These are phyloP conservation scores for Teratosphaeria destructans DNA, from an alignment of 2,329 filamentous ascomycete species.

Conservation along the genomic window DNA sequence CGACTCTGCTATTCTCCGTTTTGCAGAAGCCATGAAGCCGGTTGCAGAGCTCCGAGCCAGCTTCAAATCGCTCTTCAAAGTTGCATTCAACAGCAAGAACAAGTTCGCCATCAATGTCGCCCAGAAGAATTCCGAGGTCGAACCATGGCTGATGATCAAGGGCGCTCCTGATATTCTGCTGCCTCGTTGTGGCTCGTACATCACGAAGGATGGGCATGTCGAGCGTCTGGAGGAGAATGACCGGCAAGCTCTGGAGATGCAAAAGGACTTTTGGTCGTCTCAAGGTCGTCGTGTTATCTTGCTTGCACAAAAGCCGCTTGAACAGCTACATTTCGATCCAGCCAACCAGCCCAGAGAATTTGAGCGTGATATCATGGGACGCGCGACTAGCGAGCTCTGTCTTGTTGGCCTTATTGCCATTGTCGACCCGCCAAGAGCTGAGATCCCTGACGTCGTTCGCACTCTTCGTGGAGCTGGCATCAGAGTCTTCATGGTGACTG, in stretches of 20 bases:
- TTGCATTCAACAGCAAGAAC: conserved; percentile 70
- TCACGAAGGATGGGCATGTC: conserved; percentile 46
- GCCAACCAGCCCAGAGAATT: conserved; percentile 43
- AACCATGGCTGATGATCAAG: conserved; percentile 54
- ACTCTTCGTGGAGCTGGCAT: conserved; percentile 61
- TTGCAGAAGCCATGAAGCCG: conserved; percentile 55
- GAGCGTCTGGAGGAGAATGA: conserved; percentile 43
- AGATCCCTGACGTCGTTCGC: conserved; percentile 49
- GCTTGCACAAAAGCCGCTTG: conserved; percentile 44
- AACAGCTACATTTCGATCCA: conserved; percentile 47
- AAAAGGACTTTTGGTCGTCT: conserved; percentile 52
- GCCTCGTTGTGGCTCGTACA: conserved; percentile 48
- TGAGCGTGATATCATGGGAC: conserved; percentile 39
- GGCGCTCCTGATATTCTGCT: conserved; percentile 68
- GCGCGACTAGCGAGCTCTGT: conserved; percentile 31
- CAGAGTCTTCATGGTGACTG: conserved; percentile 72
- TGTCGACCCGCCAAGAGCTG: conserved; percentile 49
- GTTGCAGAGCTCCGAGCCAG: conserved; percentile 49
- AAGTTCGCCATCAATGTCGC: conserved; percentile 67
- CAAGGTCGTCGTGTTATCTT: conserved; percentile 40
- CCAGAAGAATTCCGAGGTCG: conserved; percentile 31
- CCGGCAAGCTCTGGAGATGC: conserved; percentile 26
- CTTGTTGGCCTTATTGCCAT: conserved; percentile 49
- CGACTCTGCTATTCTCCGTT: conserved; percentile 62
- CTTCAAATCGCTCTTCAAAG: conserved; percentile 57